These are phyloP conservation scores for Berberis thunbergii DNA, from an alignment of 164 flowering plant genomes.

Conservation along the genomic window DNA sequence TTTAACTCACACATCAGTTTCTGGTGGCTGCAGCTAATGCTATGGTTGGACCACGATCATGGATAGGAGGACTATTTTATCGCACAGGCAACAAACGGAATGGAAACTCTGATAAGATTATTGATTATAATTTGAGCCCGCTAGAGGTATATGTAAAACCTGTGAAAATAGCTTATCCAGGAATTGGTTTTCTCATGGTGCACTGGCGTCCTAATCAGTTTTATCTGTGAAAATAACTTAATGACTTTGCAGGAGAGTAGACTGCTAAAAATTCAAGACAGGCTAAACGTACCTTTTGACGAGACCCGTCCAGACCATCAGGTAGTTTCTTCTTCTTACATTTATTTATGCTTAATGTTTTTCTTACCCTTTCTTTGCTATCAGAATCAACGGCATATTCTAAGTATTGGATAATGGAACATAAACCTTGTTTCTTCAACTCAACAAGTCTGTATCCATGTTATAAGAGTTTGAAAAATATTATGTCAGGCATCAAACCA, in stretches of 20 bases:
- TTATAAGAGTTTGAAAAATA: no score
- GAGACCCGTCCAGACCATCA: conserved; percentile 85
- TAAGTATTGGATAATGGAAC: no score
- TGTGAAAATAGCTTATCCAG: no score
- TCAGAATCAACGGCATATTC: no score
- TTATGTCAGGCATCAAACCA: no score
- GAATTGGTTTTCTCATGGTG: no score
- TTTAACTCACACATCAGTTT: conserved; percentile 8
- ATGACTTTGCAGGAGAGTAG: conserved; percentile 52
- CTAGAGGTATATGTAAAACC: conserved; percentile 41
- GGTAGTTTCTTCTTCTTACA: conserved; percentile 28
- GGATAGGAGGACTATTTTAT: conserved; percentile 68
- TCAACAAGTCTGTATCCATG: no score
- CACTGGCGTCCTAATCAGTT: no score
- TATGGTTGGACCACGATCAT: conserved; percentile 95
- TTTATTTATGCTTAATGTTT: neutral
- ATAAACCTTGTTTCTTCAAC: no score
- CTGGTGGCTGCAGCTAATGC: conserved; percentile 72
- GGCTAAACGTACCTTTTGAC: conserved; percentile 71
- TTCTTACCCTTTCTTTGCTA: neutral
- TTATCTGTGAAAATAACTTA: no score
- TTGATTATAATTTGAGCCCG: conserved; percentile 48
- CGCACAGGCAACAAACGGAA: conserved; percentile 47
- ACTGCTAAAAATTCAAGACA: conserved; percentile 66
- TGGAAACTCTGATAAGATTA: conserved; percentile 28